These are phyloP conservation scores for Monilinia fructigena DNA, from an alignment of 2,329 filamentous ascomycete species.

Conservation along the genomic window DNA sequence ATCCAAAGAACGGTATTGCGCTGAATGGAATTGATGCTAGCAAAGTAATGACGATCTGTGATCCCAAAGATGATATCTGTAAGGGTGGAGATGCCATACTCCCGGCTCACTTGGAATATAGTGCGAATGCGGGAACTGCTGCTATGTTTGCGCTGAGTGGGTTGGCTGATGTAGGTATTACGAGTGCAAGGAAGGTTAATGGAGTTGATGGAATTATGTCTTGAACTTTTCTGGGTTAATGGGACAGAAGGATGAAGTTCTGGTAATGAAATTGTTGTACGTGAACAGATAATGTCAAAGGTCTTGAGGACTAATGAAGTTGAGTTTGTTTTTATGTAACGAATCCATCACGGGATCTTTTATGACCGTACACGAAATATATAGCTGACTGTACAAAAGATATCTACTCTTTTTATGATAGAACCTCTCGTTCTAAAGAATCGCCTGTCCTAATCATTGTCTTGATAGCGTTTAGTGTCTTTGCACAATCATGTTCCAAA, in stretches of 20 bases:
- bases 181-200: constrained; percentile 29
- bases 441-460: constrained; percentile 37
- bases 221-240: background rate
- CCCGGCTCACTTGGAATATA: constrained; percentile 33
- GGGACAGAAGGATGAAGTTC: background rate
- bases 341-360: background rate
- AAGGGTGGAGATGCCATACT: constrained; percentile 28
- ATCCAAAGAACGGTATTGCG: constrained; percentile 36
- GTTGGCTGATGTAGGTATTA: constrained; percentile 32
- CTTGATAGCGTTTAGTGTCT: constrained; percentile 35
- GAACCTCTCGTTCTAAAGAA: constrained; percentile 32
- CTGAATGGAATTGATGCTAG: constrained; percentile 28
- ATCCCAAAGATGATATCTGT: constrained; percentile 34
- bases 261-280: background rate
- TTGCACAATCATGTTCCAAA: constrained; percentile 36
- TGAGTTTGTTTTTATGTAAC: constrained; percentile 9
- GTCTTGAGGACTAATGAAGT: background rate
- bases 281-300: background rate
- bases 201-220: constrained; percentile 8
- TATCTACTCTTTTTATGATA: constrained; percentile 16
- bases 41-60: constrained; percentile 33
- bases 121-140: constrained; percentile 30
- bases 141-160: constrained; percentile 34
- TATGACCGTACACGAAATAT: constrained; percentile 6
- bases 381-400: constrained; percentile 1